These are phyloP conservation scores for Mycena vulgaris DNA, from an alignment of 768 basidiomycete species.

Conservation along the genomic window DNA sequence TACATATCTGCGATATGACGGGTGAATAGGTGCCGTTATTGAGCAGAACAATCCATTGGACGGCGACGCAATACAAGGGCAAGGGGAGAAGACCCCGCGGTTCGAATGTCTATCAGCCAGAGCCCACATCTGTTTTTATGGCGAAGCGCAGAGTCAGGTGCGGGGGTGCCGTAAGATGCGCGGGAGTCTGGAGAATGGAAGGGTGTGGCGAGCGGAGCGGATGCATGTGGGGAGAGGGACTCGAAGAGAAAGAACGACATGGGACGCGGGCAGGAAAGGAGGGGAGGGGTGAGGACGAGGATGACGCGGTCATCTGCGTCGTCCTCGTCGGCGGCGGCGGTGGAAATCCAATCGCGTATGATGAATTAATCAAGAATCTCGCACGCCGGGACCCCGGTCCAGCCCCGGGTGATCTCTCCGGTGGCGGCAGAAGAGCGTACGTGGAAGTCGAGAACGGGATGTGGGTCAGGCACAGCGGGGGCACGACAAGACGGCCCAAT, in stretches of 20 bases:
- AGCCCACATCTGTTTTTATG: slow-evolving; percentile 5
- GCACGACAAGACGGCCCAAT: slow-evolving; percentile 15
- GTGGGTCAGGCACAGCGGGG: slow-evolving; percentile 13
- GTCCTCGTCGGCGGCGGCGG: not conserved
- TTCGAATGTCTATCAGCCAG: slow-evolving; percentile 27
- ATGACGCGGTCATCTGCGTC: no score
- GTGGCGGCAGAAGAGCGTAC: not conserved
- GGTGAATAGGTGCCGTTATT: slow-evolving; percentile 3
- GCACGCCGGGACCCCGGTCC: not conserved
- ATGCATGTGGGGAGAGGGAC: not conserved
- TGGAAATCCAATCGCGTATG: not conserved
- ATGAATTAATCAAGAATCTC: slow-evolving; percentile 15
- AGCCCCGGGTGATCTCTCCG: slow-evolving; percentile 19
- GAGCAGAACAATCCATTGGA: slow-evolving; percentile 7
- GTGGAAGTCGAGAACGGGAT: not conserved
- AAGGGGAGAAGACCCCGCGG: slow-evolving; percentile 11
- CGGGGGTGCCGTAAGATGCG: slow-evolving; percentile 20
- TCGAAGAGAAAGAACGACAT: not conserved
- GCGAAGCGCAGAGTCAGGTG: slow-evolving; percentile 21
- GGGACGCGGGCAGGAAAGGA: not conserved
- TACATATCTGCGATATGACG: not conserved
- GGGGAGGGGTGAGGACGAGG: not conserved
- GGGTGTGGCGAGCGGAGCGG: not conserved
- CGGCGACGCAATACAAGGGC: slow-evolving; percentile 17
- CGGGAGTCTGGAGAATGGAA: slow-evolving; percentile 11